Conservation (phyloP, 2,329 filamentous ascomycete species). For the Fusarium dlaminii region DNA sequence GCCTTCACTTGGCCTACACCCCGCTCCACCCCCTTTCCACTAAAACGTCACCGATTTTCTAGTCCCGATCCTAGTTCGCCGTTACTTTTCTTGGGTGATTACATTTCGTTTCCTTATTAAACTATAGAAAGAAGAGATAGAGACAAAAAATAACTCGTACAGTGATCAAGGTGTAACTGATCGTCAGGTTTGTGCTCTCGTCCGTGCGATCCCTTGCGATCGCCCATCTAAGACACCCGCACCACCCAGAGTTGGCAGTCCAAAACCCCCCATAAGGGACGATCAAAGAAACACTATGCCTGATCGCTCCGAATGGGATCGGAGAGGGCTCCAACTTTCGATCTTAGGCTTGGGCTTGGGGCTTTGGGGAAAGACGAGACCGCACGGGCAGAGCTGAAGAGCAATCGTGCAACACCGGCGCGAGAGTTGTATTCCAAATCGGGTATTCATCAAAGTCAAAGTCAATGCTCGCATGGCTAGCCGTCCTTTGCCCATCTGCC, state of each 20-base stretch:
- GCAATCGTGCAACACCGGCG: slow-evolving; percentile 24
- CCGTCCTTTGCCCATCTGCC: slow-evolving; percentile 1
- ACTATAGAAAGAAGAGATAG: neutral
- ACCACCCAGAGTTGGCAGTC: neutral
- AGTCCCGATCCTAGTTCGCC: slow-evolving; percentile 25
- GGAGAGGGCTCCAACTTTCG: slow-evolving; percentile 15
- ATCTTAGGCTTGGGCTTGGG: neutral
- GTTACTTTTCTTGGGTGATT: slow-evolving; percentile 2
- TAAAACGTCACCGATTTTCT: slow-evolving; percentile 30
- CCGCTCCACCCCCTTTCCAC: slow-evolving; percentile 6
- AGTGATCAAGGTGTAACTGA: neutral
- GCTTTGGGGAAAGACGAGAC: neutral
- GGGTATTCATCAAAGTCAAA: neutral
- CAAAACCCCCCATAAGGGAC: neutral
- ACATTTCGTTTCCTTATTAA: slow-evolving; percentile 19
- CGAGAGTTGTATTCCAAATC: slow-evolving; percentile 18
- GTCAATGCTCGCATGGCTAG: slow-evolving; percentile 3
- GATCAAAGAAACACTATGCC: slow-evolving; percentile 4
- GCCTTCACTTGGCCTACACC: neutral
- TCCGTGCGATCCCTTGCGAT: slow-evolving; percentile 13
- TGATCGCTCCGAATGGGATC: slow-evolving; percentile 18
- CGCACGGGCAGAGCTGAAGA: slow-evolving; percentile 11
- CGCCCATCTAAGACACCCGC: neutral
- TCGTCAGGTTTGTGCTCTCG: slow-evolving; percentile 11
- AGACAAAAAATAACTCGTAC: neutral